Base-by-base conservation (phyloP, 805 yeast species). In the Pichia nanzhaoensis region DNA sequence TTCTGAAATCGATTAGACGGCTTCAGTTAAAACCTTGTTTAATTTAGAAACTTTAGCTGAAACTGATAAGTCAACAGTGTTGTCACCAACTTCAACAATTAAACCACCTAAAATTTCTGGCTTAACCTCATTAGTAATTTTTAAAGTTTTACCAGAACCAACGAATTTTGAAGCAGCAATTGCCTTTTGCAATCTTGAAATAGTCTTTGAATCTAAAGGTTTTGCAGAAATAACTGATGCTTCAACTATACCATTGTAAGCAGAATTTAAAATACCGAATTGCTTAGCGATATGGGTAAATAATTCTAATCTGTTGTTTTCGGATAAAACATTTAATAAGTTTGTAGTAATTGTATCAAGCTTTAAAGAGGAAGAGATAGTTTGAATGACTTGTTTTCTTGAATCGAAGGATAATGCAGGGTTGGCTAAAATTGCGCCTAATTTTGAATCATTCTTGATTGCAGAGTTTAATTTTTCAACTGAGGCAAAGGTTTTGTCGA, bases 91-190 rank as follows among this genome's bases (percentile, higher is more conserved):
- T 71, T 90, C 96, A 50, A 93, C 95, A 57, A 93, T 73, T 66
- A 93, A 78, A 60, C 99, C 99, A 64, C 99, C 99, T 66, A 86
- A 75, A 64, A 93, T 86, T 54, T 84, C 93, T 53, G 96, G 87
- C 73, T 88, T 81, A 52, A 91, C 85, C 54, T 74, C 74, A 75
- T 89, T 91, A 57, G 79, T 70, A 58, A 93, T 73, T 74, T 84
- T 83, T 67, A 93, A 79, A 58, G 91, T 78, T 77, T 90, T 84
- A 59, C 87, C 91, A 46, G 73, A 68, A 56, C 95, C 96, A 51
- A 91, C 95, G 61, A 80, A 84, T 56, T 75, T 68, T 40, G 96
- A 89, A 65, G 74, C 78, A 53, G 83, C 66, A 59, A 93, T 77
- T 50, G 96, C 80, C 55, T 82, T 65, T 67, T 84, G 84, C 61